phyloP scores from a whole-genome alignment of 2,329 filamentous ascomycete genomes.

The Blumeriella jaapii region DNA sequence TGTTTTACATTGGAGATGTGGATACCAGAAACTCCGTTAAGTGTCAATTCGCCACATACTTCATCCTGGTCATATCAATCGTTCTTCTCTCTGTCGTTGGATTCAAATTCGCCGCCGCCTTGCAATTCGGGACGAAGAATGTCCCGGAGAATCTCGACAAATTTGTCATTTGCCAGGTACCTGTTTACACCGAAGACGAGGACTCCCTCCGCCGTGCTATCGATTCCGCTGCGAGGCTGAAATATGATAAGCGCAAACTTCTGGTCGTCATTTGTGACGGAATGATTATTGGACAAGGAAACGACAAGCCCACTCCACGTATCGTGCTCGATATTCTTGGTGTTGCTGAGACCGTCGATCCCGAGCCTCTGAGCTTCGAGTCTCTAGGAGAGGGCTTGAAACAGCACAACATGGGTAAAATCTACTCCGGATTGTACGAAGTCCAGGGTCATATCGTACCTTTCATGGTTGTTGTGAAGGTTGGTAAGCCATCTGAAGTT shows the following conservation, averaged over 20 bases:
- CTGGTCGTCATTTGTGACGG: conserved; percentile 89
- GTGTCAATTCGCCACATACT: conserved; percentile 82
- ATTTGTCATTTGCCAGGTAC: conserved; percentile 95
- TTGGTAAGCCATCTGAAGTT: conserved; percentile 75
- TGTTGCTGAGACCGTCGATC: conserved; percentile 85
- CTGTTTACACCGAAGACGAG: conserved; percentile 96
- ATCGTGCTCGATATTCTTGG: conserved; percentile 96
- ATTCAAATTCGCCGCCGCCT: conserved; percentile 93
- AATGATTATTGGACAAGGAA: conserved; percentile 99
- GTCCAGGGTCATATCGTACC: conserved; percentile 97
- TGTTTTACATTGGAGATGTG: conserved; percentile 87
- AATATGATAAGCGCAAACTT: conserved; percentile 95
- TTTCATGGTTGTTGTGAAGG: conserved; percentile 92
- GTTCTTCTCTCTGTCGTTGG: conserved; percentile 70
- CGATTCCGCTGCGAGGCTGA: conserved; percentile 89
- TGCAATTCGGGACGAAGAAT: conserved; percentile 88
- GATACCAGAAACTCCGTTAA: conserved; percentile 80
- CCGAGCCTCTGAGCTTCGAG: conserved; percentile 92
- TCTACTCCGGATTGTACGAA: conserved; percentile 96
- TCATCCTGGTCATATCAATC: conserved; percentile 75
- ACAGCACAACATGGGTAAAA: conserved; percentile 99
- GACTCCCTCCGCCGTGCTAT: conserved; percentile 94
- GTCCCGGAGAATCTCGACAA: conserved; percentile 94
- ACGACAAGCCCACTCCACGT: conserved; percentile 86
- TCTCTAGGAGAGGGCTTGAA: conserved; percentile 90